Evolutionary conservation across 2,329 filamentous ascomycete species (phyloP), one percentile per base, ranked within the genome.

Genomic region (Acrodontium crateriforme): DNA sequence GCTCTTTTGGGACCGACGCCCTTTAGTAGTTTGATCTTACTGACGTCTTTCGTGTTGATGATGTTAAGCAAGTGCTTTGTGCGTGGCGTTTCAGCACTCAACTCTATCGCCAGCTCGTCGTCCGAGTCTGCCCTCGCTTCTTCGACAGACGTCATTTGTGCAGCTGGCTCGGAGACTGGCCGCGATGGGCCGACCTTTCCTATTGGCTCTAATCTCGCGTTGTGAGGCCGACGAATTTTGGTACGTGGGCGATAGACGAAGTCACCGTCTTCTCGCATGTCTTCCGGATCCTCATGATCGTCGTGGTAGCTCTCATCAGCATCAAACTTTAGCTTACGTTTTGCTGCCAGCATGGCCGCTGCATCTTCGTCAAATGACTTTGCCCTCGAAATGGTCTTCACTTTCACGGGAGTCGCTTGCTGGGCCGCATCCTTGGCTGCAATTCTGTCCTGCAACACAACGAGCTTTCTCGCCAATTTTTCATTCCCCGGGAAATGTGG

Each of bases 401-500:
- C 27, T 21, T 25, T 16, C 16, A 14, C 11, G 20, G 12, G 11
- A n/a, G 18, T 11, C 13, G n/a, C 7, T 18, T 26, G 41, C 18
- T 38, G 43, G n/a, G 40, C 45, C 17, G 49, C 53, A 24, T 47
- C 52, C 46, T 54, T 61, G 21, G 38, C 46, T 25, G 47, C 53
- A 21, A 71, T 54, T 18, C 62, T 63, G 21, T 69, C 62, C 41
- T 67, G 60, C 30, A 75, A 42, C 11, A 45, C 54, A 14, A 55
- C 52, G 41, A 76, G 72, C 50, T 74, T 75, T 17, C 50, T 38
- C 16, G 57, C 57, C n/a, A 77, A 62, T 56, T 87, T 93, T 26
- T 73, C 67, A 49, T 94, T 89, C 1, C 74, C 75, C 0, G 85
- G 85, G 44, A 95, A 95, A 54, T 73, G 89, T 0, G 81, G 78